Evolutionary conservation across 2,329 filamentous ascomycete genomes (phyloP), one percentile per base, ranked within the genome.

Genomic region (Decorospora gaudefroyi): DNA sequence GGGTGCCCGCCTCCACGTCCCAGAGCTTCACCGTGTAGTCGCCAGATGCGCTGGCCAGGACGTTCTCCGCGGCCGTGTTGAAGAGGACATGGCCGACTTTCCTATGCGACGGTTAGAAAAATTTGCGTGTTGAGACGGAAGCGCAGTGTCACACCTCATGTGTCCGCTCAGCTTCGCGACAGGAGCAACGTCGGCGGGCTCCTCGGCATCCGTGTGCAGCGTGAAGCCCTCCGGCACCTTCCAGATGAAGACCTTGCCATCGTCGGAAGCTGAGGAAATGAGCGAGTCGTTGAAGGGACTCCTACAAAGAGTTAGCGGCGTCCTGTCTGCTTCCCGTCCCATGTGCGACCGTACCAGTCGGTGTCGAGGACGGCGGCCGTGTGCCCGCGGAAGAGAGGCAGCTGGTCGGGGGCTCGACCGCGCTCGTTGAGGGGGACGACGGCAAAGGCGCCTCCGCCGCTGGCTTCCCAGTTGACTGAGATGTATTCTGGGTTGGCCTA

Each of bases 31-130:
- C 82, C 11, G 86, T 90, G 73, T 90, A 91, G 73, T 99, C 93
- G 65, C 92, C 93, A 10, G 93, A 97, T 25, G 92, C 88, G 19
- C 91, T 96, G 40, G 93, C 92, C 36, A 99, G 86, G 59, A 99
- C 86, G 72, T 95, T 95, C 69, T 96, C 90, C 63, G 93, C 93
- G 28, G 92, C 85, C 37, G 93, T 91, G 76, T 99, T 97, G 81
- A 97, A 99, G 41, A 96, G 83, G 57, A 99, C 92, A 72, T 99
- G 93, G 50, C 93, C 93, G 54, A 99, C 90, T 75, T 99, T 99
- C 74, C 92, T 95, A 69, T 49, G 16, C 3, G 3, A 16, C 15
- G 25, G 28, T 68, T 50, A 68, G 61, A 27, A n/a, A n/a, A n/a
- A n/a, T n/a, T n/a, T 35, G 19, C 15, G 13, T 9, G 21, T 23